A percentile compares a stretch with the other conserved stretches of the same genome.
These are phyloP conservation scores for Kodamaea kakaduensis DNA, from an alignment of 805 yeast genomes.

Conservation along the genomic window DNA sequence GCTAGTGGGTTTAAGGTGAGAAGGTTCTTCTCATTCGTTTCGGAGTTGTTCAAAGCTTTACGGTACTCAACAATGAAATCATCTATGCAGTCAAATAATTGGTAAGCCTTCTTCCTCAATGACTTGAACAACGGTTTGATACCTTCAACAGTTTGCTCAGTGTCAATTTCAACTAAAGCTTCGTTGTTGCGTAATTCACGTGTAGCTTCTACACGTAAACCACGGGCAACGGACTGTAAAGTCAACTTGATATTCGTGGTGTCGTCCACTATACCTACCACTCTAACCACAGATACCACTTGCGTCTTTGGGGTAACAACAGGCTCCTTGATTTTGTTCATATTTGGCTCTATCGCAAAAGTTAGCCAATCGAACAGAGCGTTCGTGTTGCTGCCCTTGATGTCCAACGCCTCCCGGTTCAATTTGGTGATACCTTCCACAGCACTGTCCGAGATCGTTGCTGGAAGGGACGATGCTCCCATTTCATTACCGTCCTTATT, in stretches of 20 bases:
- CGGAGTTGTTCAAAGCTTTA: conserved; percentile 21
- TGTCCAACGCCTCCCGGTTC: conserved; percentile 7
- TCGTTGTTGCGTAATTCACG: conserved; percentile 20
- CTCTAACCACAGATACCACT: conserved; percentile 43
- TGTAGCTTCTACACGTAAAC: conserved; percentile 14
- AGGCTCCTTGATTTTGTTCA: conserved; percentile 27
- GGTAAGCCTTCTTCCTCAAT: conserved; percentile 17
- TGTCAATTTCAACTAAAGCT: conserved; percentile 23
- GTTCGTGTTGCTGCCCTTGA: conserved; percentile 8
- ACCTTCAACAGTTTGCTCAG: conserved; percentile 18
- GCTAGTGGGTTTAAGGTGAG: conserved; percentile 58
- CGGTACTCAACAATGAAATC: conserved; percentile 36
- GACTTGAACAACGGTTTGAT: conserved; percentile 16
- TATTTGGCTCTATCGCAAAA: conserved; percentile 33
- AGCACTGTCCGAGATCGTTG: conserved; percentile 28
- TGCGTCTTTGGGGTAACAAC: conserved; percentile 7
- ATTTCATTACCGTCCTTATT: too few species aligned
- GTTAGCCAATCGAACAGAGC: conserved; percentile 31
- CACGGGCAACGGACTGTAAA: conserved; percentile 49
- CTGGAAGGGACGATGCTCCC: conserved; percentile 3
- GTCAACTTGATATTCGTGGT: conserved; percentile 42
- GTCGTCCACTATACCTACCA: conserved; percentile 45
- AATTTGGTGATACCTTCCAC: conserved; percentile 27
- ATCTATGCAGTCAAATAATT: conserved; percentile 36
- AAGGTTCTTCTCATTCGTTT: conserved; percentile 23